A percentile compares a stretch with the other conserved stretches of the same genome.
Evolutionary conservation across 805 yeast species (phyloP).

Genomic region (Candida nitratophila): DNA sequence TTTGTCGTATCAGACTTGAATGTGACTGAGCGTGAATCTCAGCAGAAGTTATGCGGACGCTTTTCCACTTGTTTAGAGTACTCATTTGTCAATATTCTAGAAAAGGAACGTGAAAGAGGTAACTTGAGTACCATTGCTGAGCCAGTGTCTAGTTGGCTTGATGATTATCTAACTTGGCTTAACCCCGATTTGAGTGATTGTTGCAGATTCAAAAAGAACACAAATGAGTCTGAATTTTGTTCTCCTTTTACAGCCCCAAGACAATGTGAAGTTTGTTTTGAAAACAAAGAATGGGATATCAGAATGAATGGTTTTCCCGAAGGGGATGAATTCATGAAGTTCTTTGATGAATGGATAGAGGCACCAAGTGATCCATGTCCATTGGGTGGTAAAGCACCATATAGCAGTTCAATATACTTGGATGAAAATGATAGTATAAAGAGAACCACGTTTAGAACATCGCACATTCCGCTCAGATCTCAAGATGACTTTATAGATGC

Average conservation of each 20-base stretch:
- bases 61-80: conserved; percentile 76
- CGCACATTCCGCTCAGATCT: conserved; percentile 73
- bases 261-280: conserved; percentile 68
- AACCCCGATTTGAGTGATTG: conserved; percentile 85
- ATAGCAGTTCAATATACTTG: conserved; percentile 49
- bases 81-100: conserved; percentile 74
- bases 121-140: conserved; percentile 61
- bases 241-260: conserved; percentile 60
- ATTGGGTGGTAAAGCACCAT: conserved; percentile 92
- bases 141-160: conserved; percentile 90
- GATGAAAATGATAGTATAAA: conserved; percentile 32
- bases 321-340: conserved; percentile 58
- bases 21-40: conserved; percentile 52
- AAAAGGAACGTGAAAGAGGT: conserved; percentile 73
- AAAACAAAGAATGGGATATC: conserved; percentile 55
- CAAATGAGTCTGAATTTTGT: conserved; percentile 49
- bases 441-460: conserved; percentile 69
- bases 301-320: conserved; percentile 82
- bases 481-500: conserved; percentile 82
- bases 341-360: conserved; percentile 74
- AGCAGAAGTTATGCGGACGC: conserved; percentile 77
- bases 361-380: conserved; percentile 87
- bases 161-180: conserved; percentile 80
- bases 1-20: conserved; percentile 70
- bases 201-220: conserved; percentile 59